Evolutionary conservation across 2,329 filamentous ascomycete species (phyloP).

Genomic region (Penicillium paneum): DNA sequence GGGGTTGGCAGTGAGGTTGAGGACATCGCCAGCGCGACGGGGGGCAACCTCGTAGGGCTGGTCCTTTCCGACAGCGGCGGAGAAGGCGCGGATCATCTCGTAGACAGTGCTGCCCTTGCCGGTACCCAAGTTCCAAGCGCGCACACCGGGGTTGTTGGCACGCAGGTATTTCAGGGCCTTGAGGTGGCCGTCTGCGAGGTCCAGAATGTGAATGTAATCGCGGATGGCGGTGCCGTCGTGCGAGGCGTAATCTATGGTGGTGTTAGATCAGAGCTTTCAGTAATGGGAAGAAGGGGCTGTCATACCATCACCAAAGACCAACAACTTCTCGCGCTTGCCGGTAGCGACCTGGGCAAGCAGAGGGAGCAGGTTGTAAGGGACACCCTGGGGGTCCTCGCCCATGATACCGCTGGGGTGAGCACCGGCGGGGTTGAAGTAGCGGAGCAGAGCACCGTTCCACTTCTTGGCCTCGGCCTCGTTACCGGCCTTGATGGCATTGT

Average conservation of each 20-base stretch:
- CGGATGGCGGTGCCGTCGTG: constrained; percentile 52
- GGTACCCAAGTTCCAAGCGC: constrained; percentile 94
- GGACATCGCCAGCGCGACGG: constrained; percentile 81
- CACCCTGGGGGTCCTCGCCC: constrained; percentile 94
- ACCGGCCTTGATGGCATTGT: constrained; percentile 74
- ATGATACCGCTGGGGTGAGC: constrained; percentile 94
- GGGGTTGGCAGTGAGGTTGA: constrained; percentile 92
- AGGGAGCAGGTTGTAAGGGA: constrained; percentile 93
- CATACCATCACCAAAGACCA: constrained; percentile 90
- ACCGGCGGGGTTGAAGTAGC: constrained; percentile 97
- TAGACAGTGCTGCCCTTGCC: constrained; percentile 93
- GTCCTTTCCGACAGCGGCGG: constrained; percentile 76
- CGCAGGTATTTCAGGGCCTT: constrained; percentile 68
- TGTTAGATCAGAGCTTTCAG: background rate
- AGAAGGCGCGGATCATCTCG: constrained; percentile 96
- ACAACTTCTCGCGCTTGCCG: constrained; percentile 86
- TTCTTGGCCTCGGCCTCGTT: constrained; percentile 66
- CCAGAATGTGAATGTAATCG: constrained; percentile 69
- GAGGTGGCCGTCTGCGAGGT: constrained; percentile 52
- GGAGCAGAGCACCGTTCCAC: constrained; percentile 89
- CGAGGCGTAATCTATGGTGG: constrained; percentile 66
- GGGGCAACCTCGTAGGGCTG: constrained; percentile 82
- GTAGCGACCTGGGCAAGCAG: constrained; percentile 94
- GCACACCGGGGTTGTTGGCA: constrained; percentile 68
- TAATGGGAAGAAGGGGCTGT: constrained; percentile 6